phyloP scores from a whole-genome alignment of 1,139 yeast species.

The Sugiyamaella grinbergsii region DNA sequence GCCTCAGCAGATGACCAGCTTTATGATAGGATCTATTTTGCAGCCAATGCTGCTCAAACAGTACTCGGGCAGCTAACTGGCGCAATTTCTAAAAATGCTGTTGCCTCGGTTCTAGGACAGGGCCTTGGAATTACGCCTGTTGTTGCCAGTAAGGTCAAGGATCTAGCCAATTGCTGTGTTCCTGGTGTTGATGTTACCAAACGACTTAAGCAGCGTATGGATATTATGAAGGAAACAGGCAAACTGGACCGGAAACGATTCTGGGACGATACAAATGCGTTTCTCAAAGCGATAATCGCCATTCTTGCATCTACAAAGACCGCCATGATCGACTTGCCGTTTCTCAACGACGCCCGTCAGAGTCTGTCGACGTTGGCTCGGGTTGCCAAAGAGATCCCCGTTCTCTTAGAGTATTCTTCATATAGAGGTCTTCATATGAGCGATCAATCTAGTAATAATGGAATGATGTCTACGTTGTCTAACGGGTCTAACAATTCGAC shows the following conservation, averaged over 20 bases:
- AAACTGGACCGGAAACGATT: slow-evolving; percentile 62
- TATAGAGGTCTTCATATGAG: slow-evolving; percentile 41
- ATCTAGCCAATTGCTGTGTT: slow-evolving; percentile 75
- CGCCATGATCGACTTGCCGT: slow-evolving; percentile 78
- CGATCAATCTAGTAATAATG: slow-evolving; percentile 13
- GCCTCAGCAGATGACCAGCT: slow-evolving; percentile 78
- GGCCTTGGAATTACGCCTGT: slow-evolving; percentile 43
- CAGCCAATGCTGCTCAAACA: slow-evolving; percentile 74
- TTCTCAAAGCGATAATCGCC: slow-evolving; percentile 78
- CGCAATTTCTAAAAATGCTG: slow-evolving; percentile 73
- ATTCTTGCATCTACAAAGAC: slow-evolving; percentile 81
- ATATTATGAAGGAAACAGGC: slow-evolving; percentile 51
- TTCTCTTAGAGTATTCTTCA: slow-evolving; percentile 66
- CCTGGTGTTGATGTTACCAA: slow-evolving; percentile 80
- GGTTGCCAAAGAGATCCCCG: slow-evolving; percentile 87
- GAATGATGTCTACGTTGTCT: slow-evolving; percentile 18
- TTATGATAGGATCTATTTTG: slow-evolving; percentile 70
- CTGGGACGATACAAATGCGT: slow-evolving; percentile 85
- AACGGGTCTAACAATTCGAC: slow-evolving; percentile 1
- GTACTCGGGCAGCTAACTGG: slow-evolving; percentile 78
- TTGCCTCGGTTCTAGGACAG: slow-evolving; percentile 48
- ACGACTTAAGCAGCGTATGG: slow-evolving; percentile 59
- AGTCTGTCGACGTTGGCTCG: slow-evolving; percentile 80
- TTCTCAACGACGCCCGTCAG: slow-evolving; percentile 75
- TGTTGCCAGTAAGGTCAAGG: slow-evolving; percentile 69